Evolutionary conservation across 129 eudicot genomes (phyloP), one percentile per base, ranked within the genome.

Genomic region (Artemisia tridentata): DNA sequence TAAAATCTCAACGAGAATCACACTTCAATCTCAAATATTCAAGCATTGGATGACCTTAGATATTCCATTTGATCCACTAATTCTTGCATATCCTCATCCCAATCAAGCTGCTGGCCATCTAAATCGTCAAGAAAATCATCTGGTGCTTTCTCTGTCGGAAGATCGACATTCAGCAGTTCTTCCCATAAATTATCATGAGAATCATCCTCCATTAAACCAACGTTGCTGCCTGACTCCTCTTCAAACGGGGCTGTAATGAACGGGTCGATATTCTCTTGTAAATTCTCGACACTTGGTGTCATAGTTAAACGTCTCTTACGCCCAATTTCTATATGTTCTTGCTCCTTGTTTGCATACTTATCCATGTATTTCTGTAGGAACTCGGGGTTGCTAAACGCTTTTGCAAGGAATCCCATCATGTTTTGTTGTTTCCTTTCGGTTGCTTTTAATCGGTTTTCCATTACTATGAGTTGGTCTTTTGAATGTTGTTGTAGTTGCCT

Each of bases 21-120:
- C 45, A 46, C 69, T 65, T 64, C 60, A 46, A 50, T 51, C 54
- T 17, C n/a, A 21, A 65, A 27, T 27, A 55, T 41, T 80, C 68
- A 78, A 20, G 75, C 67, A 13, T 66, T 72, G 5, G 86, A 79
- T 69, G 81, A 77, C 73, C 79, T 78, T 49, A 86, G 76, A 73
- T 63, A 86, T 63, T 81, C 98, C 91, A 92, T 49, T 56, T 88
- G 91, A 69, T 92, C 96, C 9, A 83, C 84, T 46, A 92, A 74
- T 54, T 83, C 88, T 51, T 81, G 81, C 38, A 92, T 54, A 64
- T 89, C 91, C 67, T 92, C 98, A 71, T 83, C 88, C 95, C 96
- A 88, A 11, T 84, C 84, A 6, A 81, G 81, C 34, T 85, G 58
- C 16, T 82, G 64, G 15, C 80, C 88, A 23, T 67, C 88, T 77